These are phyloP conservation scores for Lepiota subincarnata DNA, from an alignment of 768 basidiomycete species.

Conservation along the genomic window DNA sequence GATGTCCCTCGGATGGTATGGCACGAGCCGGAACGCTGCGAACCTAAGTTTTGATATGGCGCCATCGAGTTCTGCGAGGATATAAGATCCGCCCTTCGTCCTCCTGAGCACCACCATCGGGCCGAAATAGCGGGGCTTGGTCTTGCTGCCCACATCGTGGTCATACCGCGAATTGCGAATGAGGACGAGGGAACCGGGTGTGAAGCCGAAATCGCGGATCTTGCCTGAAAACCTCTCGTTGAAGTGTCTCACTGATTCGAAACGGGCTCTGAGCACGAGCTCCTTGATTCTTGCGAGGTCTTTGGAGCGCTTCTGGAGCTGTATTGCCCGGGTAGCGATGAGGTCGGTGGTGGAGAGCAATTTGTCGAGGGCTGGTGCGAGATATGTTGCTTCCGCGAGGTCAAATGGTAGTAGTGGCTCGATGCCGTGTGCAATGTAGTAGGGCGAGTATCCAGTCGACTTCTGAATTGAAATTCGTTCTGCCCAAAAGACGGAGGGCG, in stretches of 20 bases:
- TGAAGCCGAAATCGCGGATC: constrained; percentile 22
- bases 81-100: constrained; percentile 26
- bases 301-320: constrained; percentile 20
- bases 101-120: constrained; percentile 29
- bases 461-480: constrained; percentile 26
- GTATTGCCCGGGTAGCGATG: constrained; percentile 16
- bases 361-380: not conserved
- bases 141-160: constrained; percentile 22
- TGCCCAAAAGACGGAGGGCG: too few species aligned
- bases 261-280: constrained; percentile 12
- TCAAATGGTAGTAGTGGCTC: too few species aligned
- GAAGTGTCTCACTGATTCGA: constrained; percentile 18
- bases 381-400: constrained; percentile 18
- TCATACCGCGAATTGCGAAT: constrained; percentile 27
- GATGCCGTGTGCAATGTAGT: constrained; percentile 27
- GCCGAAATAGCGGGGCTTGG: constrained; percentile 31
- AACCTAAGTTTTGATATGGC: constrained; percentile 18
- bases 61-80: constrained; percentile 28
- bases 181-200: constrained; percentile 28
- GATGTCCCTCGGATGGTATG: constrained; percentile 13
- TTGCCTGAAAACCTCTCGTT: constrained; percentile 16
- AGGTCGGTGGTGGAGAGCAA: constrained; percentile 17
- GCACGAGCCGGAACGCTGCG: constrained; percentile 17
- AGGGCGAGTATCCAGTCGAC: constrained; percentile 29
- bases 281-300: constrained; percentile 19